phyloP scores from a whole-genome alignment of 768 basidiomycete genomes.

The Hygrocybe punicea region DNA sequence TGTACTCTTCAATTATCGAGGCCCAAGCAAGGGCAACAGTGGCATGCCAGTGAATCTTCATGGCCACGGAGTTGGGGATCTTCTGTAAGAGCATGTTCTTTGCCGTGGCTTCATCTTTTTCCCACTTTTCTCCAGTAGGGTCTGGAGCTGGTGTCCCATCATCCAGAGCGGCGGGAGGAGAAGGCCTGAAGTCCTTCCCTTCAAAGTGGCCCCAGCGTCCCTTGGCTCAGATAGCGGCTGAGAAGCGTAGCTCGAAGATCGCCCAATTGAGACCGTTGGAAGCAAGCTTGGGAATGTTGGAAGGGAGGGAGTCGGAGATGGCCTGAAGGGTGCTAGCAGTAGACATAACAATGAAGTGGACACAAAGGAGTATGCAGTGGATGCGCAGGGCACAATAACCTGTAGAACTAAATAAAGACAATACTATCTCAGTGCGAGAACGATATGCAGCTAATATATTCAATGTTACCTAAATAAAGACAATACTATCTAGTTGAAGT shows the following conservation, averaged over 20 bases:
- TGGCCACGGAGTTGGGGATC: constrained; percentile 32
- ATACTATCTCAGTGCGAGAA: too few relatives aligned
- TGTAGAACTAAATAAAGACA: background rate
- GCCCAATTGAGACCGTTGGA: constrained; percentile 33
- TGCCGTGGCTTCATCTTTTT: constrained; percentile 6
- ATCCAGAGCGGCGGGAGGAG: too few relatives aligned
- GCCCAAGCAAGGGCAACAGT: constrained; percentile 32
- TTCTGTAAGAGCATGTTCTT: constrained; percentile 30
- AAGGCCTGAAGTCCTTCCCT: constrained; percentile 10
- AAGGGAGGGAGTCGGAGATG: constrained; percentile 10
- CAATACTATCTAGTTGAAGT: too few relatives aligned
- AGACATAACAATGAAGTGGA: constrained; percentile 10
- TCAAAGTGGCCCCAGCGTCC: constrained; percentile 29
- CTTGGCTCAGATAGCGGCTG: constrained; percentile 28
- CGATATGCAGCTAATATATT: too few relatives aligned
- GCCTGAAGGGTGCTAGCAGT: constrained; percentile 17
- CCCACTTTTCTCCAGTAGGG: too few relatives aligned
- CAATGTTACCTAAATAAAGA: too few relatives aligned
- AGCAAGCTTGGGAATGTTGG: constrained; percentile 31
- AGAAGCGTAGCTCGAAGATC: constrained; percentile 27
- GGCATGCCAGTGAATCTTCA: constrained; percentile 20
- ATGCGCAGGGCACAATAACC: constrained; percentile 21
- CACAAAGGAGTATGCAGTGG: background rate
- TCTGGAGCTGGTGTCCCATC: too few relatives aligned
- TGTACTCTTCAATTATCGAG: constrained; percentile 30